phyloP scores from a whole-genome alignment of 1,284 basidiomycete species.

The Exobasidium rhododendri region DNA sequence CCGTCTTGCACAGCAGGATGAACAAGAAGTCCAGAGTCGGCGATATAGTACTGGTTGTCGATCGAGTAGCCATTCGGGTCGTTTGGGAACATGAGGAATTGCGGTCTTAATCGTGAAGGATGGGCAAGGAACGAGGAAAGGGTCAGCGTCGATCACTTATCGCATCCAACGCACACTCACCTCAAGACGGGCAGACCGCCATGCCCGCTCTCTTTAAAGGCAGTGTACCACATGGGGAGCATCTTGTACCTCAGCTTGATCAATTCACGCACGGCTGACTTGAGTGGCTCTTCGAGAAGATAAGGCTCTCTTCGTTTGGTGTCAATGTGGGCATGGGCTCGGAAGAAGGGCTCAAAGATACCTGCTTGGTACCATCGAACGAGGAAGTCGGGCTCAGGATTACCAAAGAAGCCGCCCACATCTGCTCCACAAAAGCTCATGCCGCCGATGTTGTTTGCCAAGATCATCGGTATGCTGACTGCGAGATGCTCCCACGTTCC shows the following conservation, averaged over 20 bases:
- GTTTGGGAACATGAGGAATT: conserved; percentile 87
- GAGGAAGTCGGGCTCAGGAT: conserved; percentile 88
- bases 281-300: conserved; percentile 83
- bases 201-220: conserved; percentile 63
- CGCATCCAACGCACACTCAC: background rate
- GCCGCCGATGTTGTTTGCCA: conserved; percentile 86
- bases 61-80: conserved; percentile 79
- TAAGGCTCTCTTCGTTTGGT: conserved; percentile 96
- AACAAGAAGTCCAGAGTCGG: conserved; percentile 80
- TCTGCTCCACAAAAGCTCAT: conserved; percentile 88
- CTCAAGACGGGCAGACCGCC: conserved; percentile 41
- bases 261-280: conserved; percentile 73
- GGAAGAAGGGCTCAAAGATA: conserved; percentile 93
- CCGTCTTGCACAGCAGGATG: conserved; percentile 83
- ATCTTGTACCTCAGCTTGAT: conserved; percentile 81
- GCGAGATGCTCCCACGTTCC: conserved; percentile 97
- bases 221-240: conserved; percentile 93
- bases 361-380: conserved; percentile 97
- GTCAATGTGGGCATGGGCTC: conserved; percentile 96
- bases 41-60: conserved; percentile 93
- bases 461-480: conserved; percentile 87
- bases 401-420: conserved; percentile 97
- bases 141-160: too few relatives aligned
- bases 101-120: conserved; percentile 65
- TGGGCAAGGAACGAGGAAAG: background rate